These are phyloP conservation scores for Colletotrichum camelliae DNA, from an alignment of 2,329 filamentous ascomycete genomes.

Conservation along the genomic window DNA sequence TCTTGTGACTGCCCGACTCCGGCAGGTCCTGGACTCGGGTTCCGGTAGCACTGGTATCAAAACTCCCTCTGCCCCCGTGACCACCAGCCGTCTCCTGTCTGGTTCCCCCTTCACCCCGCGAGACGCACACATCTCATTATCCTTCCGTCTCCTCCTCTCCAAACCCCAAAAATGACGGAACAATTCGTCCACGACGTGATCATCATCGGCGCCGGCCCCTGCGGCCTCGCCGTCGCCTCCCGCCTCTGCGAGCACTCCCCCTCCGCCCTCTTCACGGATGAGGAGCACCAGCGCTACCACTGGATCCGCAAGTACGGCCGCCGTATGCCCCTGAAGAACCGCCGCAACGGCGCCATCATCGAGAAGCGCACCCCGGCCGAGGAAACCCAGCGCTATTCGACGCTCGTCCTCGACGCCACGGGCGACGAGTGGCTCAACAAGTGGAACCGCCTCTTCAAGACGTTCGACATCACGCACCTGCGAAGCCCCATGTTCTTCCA, in stretches of 20 bases:
- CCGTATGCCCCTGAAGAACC: conserved; percentile 62
- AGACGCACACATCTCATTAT: neutral
- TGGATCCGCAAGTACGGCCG: conserved; percentile 73
- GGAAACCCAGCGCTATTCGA: conserved; percentile 30
- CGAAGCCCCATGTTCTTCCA: conserved; percentile 87
- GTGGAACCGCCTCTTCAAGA: conserved; percentile 74
- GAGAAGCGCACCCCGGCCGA: conserved; percentile 22
- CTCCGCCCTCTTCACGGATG: conserved; percentile 81
- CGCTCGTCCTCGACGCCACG: conserved; percentile 70
- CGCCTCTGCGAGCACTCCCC: conserved; percentile 75
- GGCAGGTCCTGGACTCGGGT: neutral
- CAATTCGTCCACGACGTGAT: conserved; percentile 64
- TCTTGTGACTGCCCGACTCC: neutral
- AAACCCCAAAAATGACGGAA: conserved; percentile 4
- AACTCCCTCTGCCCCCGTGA: neutral
- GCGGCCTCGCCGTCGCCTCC: conserved; percentile 75
- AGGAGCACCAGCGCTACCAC: conserved; percentile 81
- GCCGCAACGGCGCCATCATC: conserved; percentile 42
- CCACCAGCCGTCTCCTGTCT: neutral
- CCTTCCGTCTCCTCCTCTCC: neutral
- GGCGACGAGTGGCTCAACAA: conserved; percentile 70
- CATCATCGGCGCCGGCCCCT: conserved; percentile 77
- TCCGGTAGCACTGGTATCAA: neutral
- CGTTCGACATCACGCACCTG: conserved; percentile 73
- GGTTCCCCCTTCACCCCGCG: neutral